Percentiles rank a stretch among this genome's conserved stretches.
Evolutionary conservation across 345 rosid species (phyloP).

Genomic region (Melastoma malabathricum): DNA sequence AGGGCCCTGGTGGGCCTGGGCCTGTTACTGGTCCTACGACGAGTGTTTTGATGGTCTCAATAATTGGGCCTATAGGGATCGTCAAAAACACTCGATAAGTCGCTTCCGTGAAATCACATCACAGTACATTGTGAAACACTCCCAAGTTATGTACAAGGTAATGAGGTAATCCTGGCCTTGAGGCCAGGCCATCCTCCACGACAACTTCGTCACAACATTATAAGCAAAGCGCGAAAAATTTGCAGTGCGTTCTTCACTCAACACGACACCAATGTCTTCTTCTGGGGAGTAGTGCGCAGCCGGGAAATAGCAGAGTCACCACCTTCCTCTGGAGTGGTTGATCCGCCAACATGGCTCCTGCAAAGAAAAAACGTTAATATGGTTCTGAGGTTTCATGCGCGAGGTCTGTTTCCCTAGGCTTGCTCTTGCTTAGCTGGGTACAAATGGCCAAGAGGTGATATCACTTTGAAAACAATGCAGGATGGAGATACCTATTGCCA

Average conservation of each 20-base stretch:
- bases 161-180: too few relatives aligned
- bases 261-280: constrained; percentile 43
- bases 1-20: too few relatives aligned
- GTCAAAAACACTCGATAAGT: too few relatives aligned
- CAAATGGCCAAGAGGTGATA: not conserved
- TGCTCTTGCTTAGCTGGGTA: not conserved
- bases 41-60: too few relatives aligned
- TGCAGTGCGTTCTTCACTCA: not conserved
- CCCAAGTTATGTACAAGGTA: too few relatives aligned
- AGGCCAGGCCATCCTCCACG: too few relatives aligned
- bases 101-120: too few relatives aligned
- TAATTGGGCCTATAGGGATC: too few relatives aligned
- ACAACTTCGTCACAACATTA: too few relatives aligned
- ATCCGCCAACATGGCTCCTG: constrained; percentile 31
- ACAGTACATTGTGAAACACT: too few relatives aligned
- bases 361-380: constrained; percentile 6
- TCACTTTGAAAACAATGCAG: not conserved
- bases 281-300: constrained; percentile 29
- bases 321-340: constrained; percentile 28
- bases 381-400: not conserved
- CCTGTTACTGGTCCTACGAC: too few relatives aligned
- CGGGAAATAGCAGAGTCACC: constrained; percentile 45
- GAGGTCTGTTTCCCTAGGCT: not conserved
- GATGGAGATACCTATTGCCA: constrained; percentile 30
- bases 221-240: too few relatives aligned